Base-by-base conservation (phyloP, 1,284 basidiomycete genomes). In the Ustanciosporium gigantosporum region DNA sequence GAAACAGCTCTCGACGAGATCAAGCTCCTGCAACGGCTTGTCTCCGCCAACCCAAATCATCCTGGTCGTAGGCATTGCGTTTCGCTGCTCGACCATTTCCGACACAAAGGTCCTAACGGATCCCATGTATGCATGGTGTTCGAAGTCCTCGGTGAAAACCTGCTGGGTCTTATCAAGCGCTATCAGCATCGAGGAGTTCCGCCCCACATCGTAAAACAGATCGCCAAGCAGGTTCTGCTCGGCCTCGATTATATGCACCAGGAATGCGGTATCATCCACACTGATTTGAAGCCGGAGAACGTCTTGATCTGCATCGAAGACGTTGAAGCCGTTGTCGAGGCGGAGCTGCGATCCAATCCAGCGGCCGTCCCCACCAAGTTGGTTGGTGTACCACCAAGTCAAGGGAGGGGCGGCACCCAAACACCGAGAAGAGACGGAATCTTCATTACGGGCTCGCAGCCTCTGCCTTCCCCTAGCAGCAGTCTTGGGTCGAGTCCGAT, bases 91-190 rank as follows among this genome's bases (percentile, higher is more conserved):
- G 94, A 98, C 81, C 91, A 96, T 78, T 98, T 98, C 80, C 86
- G 88, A 29, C 95, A 98, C 80, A 88, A 88, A 56, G 95, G 94
- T 0, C 93, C 93, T 14, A 96, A 98, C 78, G 94, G 94, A 38
- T 88, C 86, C 16, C 94, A 98, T 80, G 90, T 98, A 61, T 98
- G 95, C 84, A 98, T 98, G 94, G 94, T 98, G 15, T 97, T 97
- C 76, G 94, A 98, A 80, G 95, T 98, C 25, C 84, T 98, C 9
- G 94, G 95, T 48, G 95, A 98, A 81, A 97, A 96, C 78, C 82
- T 98, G n/a, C 85, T 98, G 1, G 93, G 93, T 2, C 84, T 98
- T 68, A 96, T 97, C 84, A 96, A 95, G 80, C 86, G 94, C 17
- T 87, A 91, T 79, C 89, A 90, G 82, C 91, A 96, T 81, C 90